A percentile compares a stretch with the other conserved stretches of the same genome.
phyloP scores from a whole-genome alignment of 768 basidiomycete species.

The Hydnomerulius pinastri region DNA sequence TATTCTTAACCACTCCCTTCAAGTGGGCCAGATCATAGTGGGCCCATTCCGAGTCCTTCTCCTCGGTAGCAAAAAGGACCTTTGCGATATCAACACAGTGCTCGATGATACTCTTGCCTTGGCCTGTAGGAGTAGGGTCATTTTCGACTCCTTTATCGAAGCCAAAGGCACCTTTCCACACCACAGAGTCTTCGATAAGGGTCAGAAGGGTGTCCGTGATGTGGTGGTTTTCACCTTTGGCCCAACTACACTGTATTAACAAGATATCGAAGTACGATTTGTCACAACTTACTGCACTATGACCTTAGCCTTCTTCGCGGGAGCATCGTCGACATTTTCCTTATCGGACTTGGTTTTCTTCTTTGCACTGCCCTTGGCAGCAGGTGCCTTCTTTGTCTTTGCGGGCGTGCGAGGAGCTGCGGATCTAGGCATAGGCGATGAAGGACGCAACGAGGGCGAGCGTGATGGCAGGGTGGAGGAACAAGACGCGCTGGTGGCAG shows the following conservation, averaged over 20 bases:
- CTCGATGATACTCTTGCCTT: not conserved
- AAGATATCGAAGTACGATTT: not conserved
- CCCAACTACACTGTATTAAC: constrained; percentile 1
- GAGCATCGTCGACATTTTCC: not conserved
- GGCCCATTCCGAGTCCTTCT: not conserved
- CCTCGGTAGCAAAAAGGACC: constrained; percentile 5
- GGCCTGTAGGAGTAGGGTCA: constrained; percentile 2
- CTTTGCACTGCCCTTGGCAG: not conserved
- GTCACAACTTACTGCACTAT: not conserved
- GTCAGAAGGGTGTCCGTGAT: constrained; percentile 20
- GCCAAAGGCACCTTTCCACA: constrained; percentile 19
- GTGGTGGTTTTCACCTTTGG: not conserved
- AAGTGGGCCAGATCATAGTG: not conserved
- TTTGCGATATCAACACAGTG: constrained; percentile 2
- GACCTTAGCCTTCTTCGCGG: not conserved
- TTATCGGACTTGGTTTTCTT: not conserved
- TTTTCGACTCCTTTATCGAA: constrained; percentile 14
- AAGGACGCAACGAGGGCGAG: not conserved
- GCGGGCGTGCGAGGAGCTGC: not conserved
- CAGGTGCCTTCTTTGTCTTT: not conserved
- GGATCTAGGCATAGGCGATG: not conserved
- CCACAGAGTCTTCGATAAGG: constrained; percentile 15
- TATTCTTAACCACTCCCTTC: constrained; percentile 1
- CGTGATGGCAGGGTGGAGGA: not conserved
- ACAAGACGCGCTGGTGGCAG: not conserved